Percentiles rank a stretch among this genome's conserved stretches.
phyloP scores from a whole-genome alignment of 495 filamentous ascomycete genomes.

The Cudoniella acicularis region DNA sequence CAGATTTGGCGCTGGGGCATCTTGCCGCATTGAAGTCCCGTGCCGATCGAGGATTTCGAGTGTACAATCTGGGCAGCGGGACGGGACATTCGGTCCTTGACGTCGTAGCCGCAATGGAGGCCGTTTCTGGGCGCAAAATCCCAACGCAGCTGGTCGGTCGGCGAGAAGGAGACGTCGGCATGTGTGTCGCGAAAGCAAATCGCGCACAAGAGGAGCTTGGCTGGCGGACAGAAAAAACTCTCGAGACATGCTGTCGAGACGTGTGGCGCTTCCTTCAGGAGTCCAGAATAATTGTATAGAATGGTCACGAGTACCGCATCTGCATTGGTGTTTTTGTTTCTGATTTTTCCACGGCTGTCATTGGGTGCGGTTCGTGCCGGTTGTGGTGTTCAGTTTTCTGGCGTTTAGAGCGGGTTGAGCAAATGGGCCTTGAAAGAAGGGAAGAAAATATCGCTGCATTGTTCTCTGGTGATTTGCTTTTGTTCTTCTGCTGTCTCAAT shows the following conservation, averaged over 20 bases:
- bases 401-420: neutral
- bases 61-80: conserved; percentile 17
- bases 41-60: conserved; percentile 7
- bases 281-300: conserved; percentile 2
- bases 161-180: conserved; percentile 15
- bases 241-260: conserved; percentile 13
- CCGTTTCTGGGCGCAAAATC: conserved; percentile 8
- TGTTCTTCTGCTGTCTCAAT: no score
- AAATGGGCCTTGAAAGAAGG: neutral
- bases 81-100: conserved; percentile 15
- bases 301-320: neutral
- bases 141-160: conserved; percentile 9
- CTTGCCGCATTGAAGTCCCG: conserved; percentile 47
- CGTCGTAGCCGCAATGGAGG: conserved; percentile 13
- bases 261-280: conserved; percentile 14
- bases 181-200: conserved; percentile 10
- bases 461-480: no score
- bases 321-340: neutral
- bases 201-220: conserved; percentile 10
- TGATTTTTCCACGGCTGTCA: neutral
- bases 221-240: conserved; percentile 15
- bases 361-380: no score
- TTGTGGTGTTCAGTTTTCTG: no score
- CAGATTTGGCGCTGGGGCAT: conserved; percentile 65
- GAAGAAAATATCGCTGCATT: neutral